Percentiles rank a stretch among this genome's conserved stretches.
Evolutionary conservation across 2,329 filamentous ascomycete species (phyloP).

Genomic region (Diaporthe sp.): DNA sequence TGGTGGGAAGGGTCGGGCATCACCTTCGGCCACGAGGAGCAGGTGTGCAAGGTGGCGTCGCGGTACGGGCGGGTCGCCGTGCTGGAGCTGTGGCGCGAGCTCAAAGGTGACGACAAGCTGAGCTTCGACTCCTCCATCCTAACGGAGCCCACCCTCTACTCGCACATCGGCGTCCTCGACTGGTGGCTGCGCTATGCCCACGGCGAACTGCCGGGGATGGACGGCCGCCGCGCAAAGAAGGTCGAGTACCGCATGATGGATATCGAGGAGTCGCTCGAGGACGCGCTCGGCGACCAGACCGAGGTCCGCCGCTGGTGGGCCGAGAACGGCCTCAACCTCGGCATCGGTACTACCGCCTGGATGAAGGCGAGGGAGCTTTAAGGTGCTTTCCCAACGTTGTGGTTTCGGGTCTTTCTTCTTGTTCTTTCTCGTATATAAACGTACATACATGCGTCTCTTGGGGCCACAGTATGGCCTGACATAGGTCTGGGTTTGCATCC

Average conservation of each 20-base stretch:
- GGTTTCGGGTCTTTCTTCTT: not conserved
- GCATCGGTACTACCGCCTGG: constrained; percentile 88
- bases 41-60: constrained; percentile 86
- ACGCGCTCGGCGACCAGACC: constrained; percentile 80
- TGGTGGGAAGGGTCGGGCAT: constrained; percentile 93
- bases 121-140: constrained; percentile 61
- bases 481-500: not conserved
- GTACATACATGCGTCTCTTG: not conserved
- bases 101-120: constrained; percentile 72
- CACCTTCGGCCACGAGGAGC: constrained; percentile 83
- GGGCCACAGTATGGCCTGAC: not conserved
- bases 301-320: constrained; percentile 90
- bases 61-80: constrained; percentile 88
- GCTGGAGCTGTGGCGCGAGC: constrained; percentile 83
- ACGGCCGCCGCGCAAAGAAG: constrained; percentile 70
- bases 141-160: constrained; percentile 88
- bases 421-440: not conserved
- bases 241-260: constrained; percentile 97
- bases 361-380: constrained; percentile 83
- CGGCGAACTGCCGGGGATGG: constrained; percentile 67
- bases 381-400: not conserved
- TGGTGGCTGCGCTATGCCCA: constrained; percentile 87
- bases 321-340: constrained; percentile 83
- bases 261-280: constrained; percentile 94
- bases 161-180: constrained; percentile 85